These are phyloP conservation scores for Melanomma pulvis-pyrius DNA, from an alignment of 495 filamentous ascomycete genomes.

Conservation along the genomic window DNA sequence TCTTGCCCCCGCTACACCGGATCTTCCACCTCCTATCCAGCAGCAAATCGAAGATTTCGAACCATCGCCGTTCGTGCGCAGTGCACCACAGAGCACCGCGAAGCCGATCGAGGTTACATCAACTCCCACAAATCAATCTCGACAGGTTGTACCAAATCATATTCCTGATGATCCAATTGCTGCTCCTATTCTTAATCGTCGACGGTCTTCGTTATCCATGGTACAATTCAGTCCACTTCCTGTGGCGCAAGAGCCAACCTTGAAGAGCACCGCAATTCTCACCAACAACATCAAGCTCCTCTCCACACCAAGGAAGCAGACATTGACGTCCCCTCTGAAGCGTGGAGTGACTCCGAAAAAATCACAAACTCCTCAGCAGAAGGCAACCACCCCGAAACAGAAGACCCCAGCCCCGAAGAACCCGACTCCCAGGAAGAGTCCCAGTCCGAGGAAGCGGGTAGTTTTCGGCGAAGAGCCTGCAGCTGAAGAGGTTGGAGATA, in stretches of 20 bases:
- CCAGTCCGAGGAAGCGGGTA: constrained; percentile 32
- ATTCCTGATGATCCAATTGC: constrained; percentile 32
- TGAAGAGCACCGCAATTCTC: constrained; percentile 38
- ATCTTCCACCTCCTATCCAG: constrained; percentile 5
- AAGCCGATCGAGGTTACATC: constrained; percentile 3
- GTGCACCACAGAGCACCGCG: constrained; percentile 3
- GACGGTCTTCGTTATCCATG: constrained; percentile 30
- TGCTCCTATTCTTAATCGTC: constrained; percentile 32
- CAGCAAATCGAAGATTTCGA: constrained; percentile 21
- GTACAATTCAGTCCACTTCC: constrained; percentile 36
- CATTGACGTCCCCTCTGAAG: constrained; percentile 33
- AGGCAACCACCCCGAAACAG: constrained; percentile 26
- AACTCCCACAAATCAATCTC: constrained; percentile 13
- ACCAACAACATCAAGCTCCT: constrained; percentile 45
- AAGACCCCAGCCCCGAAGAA: constrained; percentile 34
- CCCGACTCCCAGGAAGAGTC: constrained; percentile 32
- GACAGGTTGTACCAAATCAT: not conserved
- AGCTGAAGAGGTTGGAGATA: constrained; percentile 8
- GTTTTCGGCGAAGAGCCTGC: constrained; percentile 26
- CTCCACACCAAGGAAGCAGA: constrained; percentile 43
- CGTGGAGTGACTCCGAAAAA: constrained; percentile 40
- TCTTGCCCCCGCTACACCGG: constrained; percentile 15
- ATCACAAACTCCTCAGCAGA: constrained; percentile 41
- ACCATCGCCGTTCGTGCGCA: constrained; percentile 24
- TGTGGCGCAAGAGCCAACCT: constrained; percentile 4